Percentiles rank a stretch among this genome's conserved stretches.
phyloP scores from a whole-genome alignment of 192 early-diverging fungal genomes.

The Backusella australiensis region DNA sequence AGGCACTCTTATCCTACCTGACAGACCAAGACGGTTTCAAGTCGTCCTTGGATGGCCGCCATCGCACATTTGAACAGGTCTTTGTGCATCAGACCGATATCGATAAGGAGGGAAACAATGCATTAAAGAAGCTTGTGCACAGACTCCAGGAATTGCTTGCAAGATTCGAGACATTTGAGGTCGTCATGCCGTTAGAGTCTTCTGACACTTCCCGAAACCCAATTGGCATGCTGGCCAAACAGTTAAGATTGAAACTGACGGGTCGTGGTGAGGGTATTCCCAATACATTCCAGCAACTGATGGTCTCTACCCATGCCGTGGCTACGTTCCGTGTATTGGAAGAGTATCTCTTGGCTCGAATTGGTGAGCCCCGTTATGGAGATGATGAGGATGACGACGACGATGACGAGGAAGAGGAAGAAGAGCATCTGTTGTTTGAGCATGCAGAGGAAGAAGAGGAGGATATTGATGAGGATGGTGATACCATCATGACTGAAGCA shows the following conservation, averaged over 20 bases:
- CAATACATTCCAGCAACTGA: slow-evolving; percentile 45
- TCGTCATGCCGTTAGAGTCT: slow-evolving; percentile 43
- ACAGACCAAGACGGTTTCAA: slow-evolving; percentile 1
- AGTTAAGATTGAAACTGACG: slow-evolving; percentile 65
- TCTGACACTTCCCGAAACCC: slow-evolving; percentile 41
- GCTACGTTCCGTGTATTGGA: slow-evolving; percentile 80
- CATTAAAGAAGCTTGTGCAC: slow-evolving; percentile 54
- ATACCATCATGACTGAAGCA: slow-evolving; percentile 3
- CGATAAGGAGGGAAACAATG: slow-evolving; percentile 27
- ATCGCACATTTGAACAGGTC: slow-evolving; percentile 49
- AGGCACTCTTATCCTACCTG: slow-evolving; percentile 54
- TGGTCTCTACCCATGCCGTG: slow-evolving; percentile 84
- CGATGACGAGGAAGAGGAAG: not conserved
- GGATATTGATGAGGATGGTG: slow-evolving; percentile 17
- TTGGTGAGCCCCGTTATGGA: slow-evolving; percentile 25
- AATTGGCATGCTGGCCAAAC: slow-evolving; percentile 70
- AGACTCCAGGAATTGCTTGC: slow-evolving; percentile 72
- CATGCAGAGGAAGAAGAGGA: not conserved
- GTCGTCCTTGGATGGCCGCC: not conserved
- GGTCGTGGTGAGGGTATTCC: slow-evolving; percentile 50
- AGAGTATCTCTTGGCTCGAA: slow-evolving; percentile 69
- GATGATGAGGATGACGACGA: slow-evolving; percentile 30
- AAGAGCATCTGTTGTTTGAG: not conserved
- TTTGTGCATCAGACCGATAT: slow-evolving; percentile 52
- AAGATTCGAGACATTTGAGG: slow-evolving; percentile 67